Evolutionary conservation across 257 asterid species (phyloP).

Genomic region (Cruciata laevipes): DNA sequence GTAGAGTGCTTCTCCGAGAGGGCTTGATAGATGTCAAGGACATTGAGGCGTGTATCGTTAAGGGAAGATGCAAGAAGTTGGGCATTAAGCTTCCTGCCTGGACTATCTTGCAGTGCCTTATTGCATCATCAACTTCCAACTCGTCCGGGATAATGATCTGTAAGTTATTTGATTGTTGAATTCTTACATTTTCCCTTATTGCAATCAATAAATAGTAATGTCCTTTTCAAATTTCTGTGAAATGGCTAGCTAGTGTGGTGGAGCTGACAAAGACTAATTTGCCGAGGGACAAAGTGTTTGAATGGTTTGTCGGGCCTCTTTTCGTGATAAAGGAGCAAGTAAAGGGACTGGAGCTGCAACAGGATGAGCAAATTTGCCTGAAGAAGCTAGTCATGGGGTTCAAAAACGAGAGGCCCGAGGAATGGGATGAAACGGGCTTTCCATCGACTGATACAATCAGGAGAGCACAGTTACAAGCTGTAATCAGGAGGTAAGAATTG

Average conservation of each 20-base stretch:
- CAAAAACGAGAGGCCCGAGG: conserved; percentile 60
- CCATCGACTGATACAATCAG: conserved; percentile 62
- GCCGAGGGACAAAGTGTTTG: conserved; percentile 65
- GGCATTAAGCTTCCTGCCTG: conserved; percentile 79
- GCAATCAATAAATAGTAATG: neutral
- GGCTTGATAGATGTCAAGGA: conserved; percentile 63
- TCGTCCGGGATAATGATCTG: conserved; percentile 62
- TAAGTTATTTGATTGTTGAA: conserved; percentile 24
- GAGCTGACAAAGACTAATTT: conserved; percentile 56
- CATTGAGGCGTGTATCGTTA: conserved; percentile 54
- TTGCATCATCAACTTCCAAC: conserved; percentile 54
- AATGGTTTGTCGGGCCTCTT: conserved; percentile 78
- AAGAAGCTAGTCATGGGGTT: conserved; percentile 47
- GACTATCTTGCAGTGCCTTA: conserved; percentile 70
- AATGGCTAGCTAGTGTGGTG: conserved; percentile 51
- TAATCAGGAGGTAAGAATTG: conserved; percentile 66
- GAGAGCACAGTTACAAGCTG: conserved; percentile 79
- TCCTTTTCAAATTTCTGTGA: conserved; percentile 3
- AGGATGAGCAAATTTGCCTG: conserved; percentile 55
- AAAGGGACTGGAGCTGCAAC: conserved; percentile 44
- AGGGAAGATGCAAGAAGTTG: conserved; percentile 67
- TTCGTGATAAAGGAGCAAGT: conserved; percentile 83
- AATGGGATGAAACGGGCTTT: conserved; percentile 66
- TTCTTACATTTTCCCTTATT: neutral
- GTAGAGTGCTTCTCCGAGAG: conserved; percentile 56